phyloP scores from a whole-genome alignment of 2,329 filamentous ascomycete species.

The Penicillium sp. region DNA sequence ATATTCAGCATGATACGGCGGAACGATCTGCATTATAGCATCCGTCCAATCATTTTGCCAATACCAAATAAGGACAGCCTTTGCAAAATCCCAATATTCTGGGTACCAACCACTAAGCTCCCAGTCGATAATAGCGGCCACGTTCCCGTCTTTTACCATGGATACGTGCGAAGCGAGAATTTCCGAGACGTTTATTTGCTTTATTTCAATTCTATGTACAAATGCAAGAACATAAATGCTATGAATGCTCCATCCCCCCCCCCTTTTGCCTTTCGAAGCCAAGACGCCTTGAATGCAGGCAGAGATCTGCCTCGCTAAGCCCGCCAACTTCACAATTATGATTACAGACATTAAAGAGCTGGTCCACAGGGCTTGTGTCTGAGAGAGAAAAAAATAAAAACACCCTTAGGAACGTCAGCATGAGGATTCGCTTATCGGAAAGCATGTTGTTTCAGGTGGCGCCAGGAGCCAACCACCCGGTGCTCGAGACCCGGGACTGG shows the following conservation, averaged over 20 bases:
- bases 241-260: neutral
- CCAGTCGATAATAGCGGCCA: neutral
- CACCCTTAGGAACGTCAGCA: neutral
- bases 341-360: constrained; percentile 19
- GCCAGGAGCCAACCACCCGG: constrained; percentile 36
- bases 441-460: constrained; percentile 36
- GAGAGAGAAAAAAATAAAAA: neutral
- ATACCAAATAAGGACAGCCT: too few species aligned
- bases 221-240: constrained; percentile 5
- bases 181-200: constrained; percentile 4
- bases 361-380: neutral
- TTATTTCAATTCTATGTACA: neutral
- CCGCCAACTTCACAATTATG: constrained; percentile 17
- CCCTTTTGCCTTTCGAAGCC: constrained; percentile 2
- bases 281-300: constrained; percentile 20
- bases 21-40: too few species aligned
- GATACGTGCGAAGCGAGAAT: neutral
- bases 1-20: too few species aligned
- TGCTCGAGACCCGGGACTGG: constrained; percentile 33
- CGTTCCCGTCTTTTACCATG: too few species aligned
- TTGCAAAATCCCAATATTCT: too few species aligned
- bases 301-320: constrained; percentile 4
- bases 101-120: neutral
- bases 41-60: too few species aligned
- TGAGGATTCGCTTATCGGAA: constrained; percentile 27